Evolutionary conservation across 768 basidiomycete species (phyloP).

Genomic region (Podaxis sp.): DNA sequence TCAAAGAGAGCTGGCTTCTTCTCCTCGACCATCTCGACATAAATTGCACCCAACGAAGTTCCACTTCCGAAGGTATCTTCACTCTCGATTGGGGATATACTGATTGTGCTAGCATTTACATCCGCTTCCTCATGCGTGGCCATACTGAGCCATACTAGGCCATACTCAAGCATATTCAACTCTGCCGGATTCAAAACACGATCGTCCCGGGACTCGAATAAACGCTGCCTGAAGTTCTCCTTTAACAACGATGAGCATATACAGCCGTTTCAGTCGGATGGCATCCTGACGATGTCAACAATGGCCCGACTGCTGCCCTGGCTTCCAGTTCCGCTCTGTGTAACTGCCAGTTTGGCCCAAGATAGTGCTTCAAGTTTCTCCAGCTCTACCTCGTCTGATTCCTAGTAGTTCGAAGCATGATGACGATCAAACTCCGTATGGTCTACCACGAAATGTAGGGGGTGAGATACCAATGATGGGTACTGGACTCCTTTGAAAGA

Average conservation of each 20-base stretch:
- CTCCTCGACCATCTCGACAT: background rate
- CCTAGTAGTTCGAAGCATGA: background rate
- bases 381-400: background rate
- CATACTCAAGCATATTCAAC: too few species aligned
- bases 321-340: background rate
- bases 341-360: background rate
- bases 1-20: background rate
- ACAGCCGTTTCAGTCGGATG: background rate
- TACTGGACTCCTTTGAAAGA: too few species aligned
- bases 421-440: too few species aligned
- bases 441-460: too few species aligned
- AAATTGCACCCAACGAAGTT: background rate
- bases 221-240: background rate
- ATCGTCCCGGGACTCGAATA: background rate
- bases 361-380: background rate
- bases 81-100: too few species aligned
- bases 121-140: too few species aligned
- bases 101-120: too few species aligned
- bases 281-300: background rate
- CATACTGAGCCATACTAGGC: too few species aligned
- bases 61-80: background rate
- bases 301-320: background rate
- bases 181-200: background rate
- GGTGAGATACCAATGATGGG: too few species aligned
- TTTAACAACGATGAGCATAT: conserved; percentile 3